Evolutionary conservation across 495 filamentous ascomycete species (phyloP).

Genomic region (Parathielavia appendiculata): DNA sequence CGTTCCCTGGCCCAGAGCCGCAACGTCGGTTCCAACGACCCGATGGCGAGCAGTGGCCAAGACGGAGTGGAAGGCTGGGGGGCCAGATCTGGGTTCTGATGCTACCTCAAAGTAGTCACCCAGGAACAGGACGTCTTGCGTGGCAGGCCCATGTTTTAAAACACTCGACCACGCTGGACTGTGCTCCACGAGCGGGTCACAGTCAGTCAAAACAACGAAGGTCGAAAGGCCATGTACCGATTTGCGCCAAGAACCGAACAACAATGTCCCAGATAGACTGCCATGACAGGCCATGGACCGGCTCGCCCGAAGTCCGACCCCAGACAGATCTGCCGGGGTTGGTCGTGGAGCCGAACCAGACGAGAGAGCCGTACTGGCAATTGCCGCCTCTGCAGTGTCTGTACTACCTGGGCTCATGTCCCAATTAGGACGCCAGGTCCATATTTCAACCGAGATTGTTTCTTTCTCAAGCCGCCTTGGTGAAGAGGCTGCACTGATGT

Average conservation of each 20-base stretch:
- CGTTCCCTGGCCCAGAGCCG: conserved; percentile 25
- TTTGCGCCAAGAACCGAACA: conserved; percentile 16
- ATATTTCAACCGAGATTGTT: conserved; percentile 32
- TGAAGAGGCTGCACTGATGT: conserved; percentile 19
- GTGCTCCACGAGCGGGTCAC: not conserved
- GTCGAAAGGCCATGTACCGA: conserved; percentile 17
- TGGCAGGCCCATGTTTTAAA: conserved; percentile 16
- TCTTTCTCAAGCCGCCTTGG: conserved; percentile 25
- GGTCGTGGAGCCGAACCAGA: conserved; percentile 1
- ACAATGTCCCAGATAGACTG: not conserved
- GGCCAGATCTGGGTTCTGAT: conserved; percentile 15
- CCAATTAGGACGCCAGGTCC: conserved; percentile 23
- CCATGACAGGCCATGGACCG: not conserved
- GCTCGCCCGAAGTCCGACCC: conserved; percentile 2
- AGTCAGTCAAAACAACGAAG: no score
- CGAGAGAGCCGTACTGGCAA: conserved; percentile 11
- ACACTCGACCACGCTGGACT: not conserved
- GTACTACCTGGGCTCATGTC: conserved; percentile 7
- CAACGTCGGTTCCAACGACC: conserved; percentile 27
- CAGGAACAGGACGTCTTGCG: not conserved
- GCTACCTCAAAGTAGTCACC: conserved; percentile 15
- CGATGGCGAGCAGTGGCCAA: conserved; percentile 19
- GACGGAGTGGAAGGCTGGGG: conserved; percentile 11
- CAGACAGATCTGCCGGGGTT: conserved; percentile 13
- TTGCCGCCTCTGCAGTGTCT: conserved; percentile 16